phyloP scores from a whole-genome alignment of 2,329 filamentous ascomycete genomes.

The Xylaria sp. region DNA sequence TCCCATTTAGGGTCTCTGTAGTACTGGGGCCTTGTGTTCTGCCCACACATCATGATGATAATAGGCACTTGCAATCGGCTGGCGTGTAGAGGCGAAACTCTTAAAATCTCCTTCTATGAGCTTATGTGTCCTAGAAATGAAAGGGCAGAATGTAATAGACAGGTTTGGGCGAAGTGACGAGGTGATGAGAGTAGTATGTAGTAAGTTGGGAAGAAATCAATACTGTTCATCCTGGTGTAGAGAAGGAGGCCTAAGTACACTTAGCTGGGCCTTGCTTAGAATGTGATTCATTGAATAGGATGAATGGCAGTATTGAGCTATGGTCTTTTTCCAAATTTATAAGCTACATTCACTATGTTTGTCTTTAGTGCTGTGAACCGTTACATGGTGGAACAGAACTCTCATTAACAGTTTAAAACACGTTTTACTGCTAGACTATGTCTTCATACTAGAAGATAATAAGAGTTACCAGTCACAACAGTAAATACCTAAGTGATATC shows the following conservation, averaged over 20 bases:
- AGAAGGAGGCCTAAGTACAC: neutral
- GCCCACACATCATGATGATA: conserved; percentile 7
- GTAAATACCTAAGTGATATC: neutral
- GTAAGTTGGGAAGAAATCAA: neutral
- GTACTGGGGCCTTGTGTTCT: neutral
- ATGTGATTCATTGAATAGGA: neutral
- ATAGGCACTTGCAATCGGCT: neutral
- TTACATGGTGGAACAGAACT: neutral
- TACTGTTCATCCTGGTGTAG: neutral
- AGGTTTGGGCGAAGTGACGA: neutral
- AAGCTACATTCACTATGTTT: neutral
- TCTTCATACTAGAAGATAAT: neutral
- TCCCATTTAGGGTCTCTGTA: conserved; percentile 24
- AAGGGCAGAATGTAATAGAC: neutral
- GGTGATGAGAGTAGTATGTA: neutral
- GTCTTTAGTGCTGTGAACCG: neutral
- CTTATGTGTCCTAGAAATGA: neutral
- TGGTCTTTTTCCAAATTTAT: too few species aligned
- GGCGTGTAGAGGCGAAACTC: neutral
- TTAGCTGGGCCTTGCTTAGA: neutral
- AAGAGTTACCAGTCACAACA: neutral
- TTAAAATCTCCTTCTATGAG: neutral
- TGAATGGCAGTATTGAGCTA: neutral
- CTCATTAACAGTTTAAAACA: neutral
- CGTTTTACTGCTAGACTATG: neutral